phyloP scores from a whole-genome alignment of 305 asterid species.

The Striga hermonthica region DNA sequence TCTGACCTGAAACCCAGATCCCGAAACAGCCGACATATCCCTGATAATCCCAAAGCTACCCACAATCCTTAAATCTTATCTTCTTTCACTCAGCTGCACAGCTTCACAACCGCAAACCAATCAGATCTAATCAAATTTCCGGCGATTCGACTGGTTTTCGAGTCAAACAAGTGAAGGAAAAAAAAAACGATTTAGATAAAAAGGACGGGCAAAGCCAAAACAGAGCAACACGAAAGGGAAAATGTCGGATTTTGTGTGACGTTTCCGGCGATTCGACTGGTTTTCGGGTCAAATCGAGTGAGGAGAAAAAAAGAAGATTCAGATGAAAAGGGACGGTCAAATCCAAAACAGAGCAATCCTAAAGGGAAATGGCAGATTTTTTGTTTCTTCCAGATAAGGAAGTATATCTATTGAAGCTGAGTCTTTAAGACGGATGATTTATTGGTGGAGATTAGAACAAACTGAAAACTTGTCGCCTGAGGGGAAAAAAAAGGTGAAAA shows the following conservation, averaged over 20 bases:
- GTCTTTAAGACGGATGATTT: not conserved
- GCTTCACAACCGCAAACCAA: slow-evolving; percentile 18
- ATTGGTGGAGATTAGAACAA: not conserved
- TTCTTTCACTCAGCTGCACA: slow-evolving; percentile 16
- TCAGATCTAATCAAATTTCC: slow-evolving; percentile 35
- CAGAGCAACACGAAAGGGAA: slow-evolving; percentile 4
- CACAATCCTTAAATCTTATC: slow-evolving; percentile 3
- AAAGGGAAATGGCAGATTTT: no score
- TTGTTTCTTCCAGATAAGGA: not conserved
- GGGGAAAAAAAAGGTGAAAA: slow-evolving; percentile 17
- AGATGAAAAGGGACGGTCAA: no score
- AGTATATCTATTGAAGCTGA: not conserved
- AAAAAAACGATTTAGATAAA: not conserved
- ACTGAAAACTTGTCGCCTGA: slow-evolving; percentile 21
- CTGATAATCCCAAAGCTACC: slow-evolving; percentile 17
- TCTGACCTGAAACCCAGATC: slow-evolving; percentile 46
- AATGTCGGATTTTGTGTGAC: slow-evolving; percentile 12
- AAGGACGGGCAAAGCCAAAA: slow-evolving; percentile 2
- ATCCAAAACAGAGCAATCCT: no score
- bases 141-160: slow-evolving; percentile 26
- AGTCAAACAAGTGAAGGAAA: slow-evolving; percentile 10
- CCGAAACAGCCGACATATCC: slow-evolving; percentile 66
- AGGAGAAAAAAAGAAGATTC: no score
- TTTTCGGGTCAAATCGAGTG: not conserved
- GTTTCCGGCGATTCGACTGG: slow-evolving; percentile 34